Conservation (phyloP, 305 asterid species). For the Rubia peregrina region DNA sequence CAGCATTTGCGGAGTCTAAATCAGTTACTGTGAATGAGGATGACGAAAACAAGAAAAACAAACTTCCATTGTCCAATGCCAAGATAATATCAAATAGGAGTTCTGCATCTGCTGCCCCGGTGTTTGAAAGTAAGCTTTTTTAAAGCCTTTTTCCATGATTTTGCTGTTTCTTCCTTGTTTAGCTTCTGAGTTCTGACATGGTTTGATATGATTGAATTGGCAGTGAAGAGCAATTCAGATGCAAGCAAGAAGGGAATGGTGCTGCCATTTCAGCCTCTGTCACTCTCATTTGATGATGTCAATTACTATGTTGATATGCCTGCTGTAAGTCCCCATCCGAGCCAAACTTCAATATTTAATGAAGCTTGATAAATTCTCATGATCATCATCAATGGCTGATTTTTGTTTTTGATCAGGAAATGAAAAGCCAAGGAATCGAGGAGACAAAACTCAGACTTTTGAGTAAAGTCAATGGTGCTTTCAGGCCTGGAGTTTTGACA, state of each 20-base stretch:
- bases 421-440: constrained; percentile 63
- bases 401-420: constrained; percentile 43
- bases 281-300: constrained; percentile 71
- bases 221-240: constrained; percentile 19
- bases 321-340: constrained; percentile 28
- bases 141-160: background rate
- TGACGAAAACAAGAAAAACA: constrained; percentile 15
- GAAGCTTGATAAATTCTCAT: background rate
- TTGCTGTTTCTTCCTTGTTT: background rate
- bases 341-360: background rate
- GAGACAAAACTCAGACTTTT: constrained; percentile 70
- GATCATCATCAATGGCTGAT: background rate
- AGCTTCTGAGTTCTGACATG: constrained; percentile 6
- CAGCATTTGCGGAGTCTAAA: constrained; percentile 70
- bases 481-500: constrained; percentile 88
- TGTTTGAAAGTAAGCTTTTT: constrained; percentile 26
- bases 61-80: constrained; percentile 13
- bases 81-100: constrained; percentile 19
- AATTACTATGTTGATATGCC: constrained; percentile 95
- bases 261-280: constrained; percentile 80
- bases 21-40: constrained; percentile 35
- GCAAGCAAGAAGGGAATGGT: constrained; percentile 68
- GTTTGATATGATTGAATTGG: constrained; percentile 31
- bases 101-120: constrained; percentile 37
- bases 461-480: constrained; percentile 77